Evolutionary conservation across 495 filamentous ascomycete species (phyloP), one percentile per base, ranked within the genome.

Genomic region (Aspergillus homomorphus): DNA sequence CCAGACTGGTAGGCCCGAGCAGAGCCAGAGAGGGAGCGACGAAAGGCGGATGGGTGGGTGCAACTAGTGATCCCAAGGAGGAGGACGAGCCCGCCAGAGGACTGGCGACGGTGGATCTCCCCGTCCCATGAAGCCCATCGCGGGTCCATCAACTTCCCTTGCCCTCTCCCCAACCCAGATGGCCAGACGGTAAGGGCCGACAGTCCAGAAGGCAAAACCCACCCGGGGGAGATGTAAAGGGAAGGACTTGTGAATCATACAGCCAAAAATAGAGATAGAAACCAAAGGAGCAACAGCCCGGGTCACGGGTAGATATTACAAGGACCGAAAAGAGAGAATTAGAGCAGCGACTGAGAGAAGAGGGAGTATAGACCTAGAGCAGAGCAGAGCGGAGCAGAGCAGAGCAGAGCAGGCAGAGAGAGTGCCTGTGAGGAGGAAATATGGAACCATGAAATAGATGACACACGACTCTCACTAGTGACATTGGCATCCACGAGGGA

Each of bases 41-140:
- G 42, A 49, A 33, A 48, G 46, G 51, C 41, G 45, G 48, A 56
- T 52, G 57, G 53, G 56, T 56, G 63, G 59, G 52, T 51, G 56
- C 62, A 57, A 62, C 65, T 65, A 67, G 65, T 62, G 62, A 64
- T 64, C 62, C 65, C 65, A 64, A 67, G 62, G 60, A 62, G 57
- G 59, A 67, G 62, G 61, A 57, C 58, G 53, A 57, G 26, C 26
- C 58, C 52, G 51, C 54, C 33, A 51, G 46, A 56, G 57, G 52
- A 56, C 59, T 43, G 56, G 51, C 54, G 45, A 52, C 53, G 42
- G 64, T 66, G 63, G 63, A 66, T 66, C 63, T 54, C 43, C 57
- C 46, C 48, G 48, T 41, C 56, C 33, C 53, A 54, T 51, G 56
- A 57, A 46, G 59, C 55, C 55, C 50, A 58, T 60, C 23, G 60